Evolutionary conservation across 495 filamentous ascomycete species (phyloP).

Genomic region (Lasiosphaeriaceae sp.): DNA sequence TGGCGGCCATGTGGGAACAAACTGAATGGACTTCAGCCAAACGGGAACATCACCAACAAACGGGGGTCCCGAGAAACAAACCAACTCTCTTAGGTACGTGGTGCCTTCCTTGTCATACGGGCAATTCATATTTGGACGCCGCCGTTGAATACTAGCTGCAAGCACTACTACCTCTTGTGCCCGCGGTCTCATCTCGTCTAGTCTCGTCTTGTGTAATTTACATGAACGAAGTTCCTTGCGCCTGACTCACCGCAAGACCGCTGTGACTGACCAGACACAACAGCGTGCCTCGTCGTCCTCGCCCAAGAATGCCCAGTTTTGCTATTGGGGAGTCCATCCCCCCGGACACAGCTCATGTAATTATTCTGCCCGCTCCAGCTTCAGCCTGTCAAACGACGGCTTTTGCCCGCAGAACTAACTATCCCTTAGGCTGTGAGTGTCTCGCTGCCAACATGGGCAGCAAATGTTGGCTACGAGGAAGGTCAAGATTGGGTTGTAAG

Average conservation of each 20-base stretch:
- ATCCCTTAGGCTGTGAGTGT: slow-evolving; percentile 80
- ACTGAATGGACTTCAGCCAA: neutral
- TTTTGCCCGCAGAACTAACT: neutral
- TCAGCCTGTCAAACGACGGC: slow-evolving; percentile 8
- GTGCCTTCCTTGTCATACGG: too few relatives aligned
- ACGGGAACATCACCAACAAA: too few relatives aligned
- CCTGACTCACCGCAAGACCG: too few relatives aligned
- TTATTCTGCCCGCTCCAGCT: slow-evolving; percentile 10
- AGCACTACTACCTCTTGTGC: too few relatives aligned
- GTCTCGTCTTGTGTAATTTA: too few relatives aligned
- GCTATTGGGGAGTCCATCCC: slow-evolving; percentile 56
- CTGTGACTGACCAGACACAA: too few relatives aligned
- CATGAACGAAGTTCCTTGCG: too few relatives aligned
- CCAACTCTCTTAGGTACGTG: too few relatives aligned
- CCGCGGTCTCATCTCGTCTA: too few relatives aligned
- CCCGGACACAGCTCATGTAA: slow-evolving; percentile 58
- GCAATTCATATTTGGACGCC: too few relatives aligned
- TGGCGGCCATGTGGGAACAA: neutral
- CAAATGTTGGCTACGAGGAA: slow-evolving; percentile 91
- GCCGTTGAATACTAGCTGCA: too few relatives aligned
- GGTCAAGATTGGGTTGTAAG: slow-evolving; percentile 79
- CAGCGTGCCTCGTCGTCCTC: neutral
- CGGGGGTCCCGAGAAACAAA: too few relatives aligned
- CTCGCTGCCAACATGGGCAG: slow-evolving; percentile 88
- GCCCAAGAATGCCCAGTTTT: slow-evolving; percentile 34